Percentiles rank a stretch among this genome's conserved stretches.
These are phyloP conservation scores for Dichomitus squalens DNA, from an alignment of 1,284 basidiomycete species.

Conservation along the genomic window DNA sequence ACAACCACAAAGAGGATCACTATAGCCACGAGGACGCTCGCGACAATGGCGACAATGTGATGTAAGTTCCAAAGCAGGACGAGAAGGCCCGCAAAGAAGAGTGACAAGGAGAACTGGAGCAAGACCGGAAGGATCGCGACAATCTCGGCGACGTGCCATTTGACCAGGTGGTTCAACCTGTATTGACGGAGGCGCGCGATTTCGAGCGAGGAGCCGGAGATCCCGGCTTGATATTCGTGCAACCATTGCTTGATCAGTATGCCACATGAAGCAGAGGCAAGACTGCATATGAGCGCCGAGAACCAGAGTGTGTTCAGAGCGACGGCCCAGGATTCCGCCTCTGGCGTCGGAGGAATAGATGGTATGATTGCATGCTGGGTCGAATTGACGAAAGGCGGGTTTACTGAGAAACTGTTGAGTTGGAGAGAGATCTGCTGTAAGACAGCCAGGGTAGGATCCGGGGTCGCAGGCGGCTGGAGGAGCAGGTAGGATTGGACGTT, in stretches of 20 bases:
- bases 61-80: constrained; percentile 21
- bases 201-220: constrained; percentile 18
- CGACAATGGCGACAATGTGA: constrained; percentile 11
- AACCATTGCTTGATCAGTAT: constrained; percentile 23
- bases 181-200: constrained; percentile 21
- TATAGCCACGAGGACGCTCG: constrained; percentile 11
- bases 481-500: too few relatives aligned
- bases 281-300: constrained; percentile 18
- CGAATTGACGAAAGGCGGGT: constrained; percentile 10
- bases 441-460: neutral
- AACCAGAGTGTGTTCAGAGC: constrained; percentile 21
- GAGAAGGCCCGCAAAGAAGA: constrained; percentile 22
- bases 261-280: constrained; percentile 19
- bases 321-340: too few relatives aligned
- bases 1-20: constrained; percentile 3
- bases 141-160: constrained; percentile 18
- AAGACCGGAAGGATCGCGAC: constrained; percentile 22
- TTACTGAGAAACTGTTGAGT: constrained; percentile 13
- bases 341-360: too few relatives aligned
- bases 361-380: too few relatives aligned
- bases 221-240: constrained; percentile 20
- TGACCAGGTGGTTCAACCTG: constrained; percentile 17
- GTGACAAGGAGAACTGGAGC: constrained; percentile 17
- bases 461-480: neutral
- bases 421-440: constrained; percentile 12